These are phyloP conservation scores for Penicillium oxalicum DNA, from an alignment of 2,329 filamentous ascomycete genomes.

Conservation along the genomic window DNA sequence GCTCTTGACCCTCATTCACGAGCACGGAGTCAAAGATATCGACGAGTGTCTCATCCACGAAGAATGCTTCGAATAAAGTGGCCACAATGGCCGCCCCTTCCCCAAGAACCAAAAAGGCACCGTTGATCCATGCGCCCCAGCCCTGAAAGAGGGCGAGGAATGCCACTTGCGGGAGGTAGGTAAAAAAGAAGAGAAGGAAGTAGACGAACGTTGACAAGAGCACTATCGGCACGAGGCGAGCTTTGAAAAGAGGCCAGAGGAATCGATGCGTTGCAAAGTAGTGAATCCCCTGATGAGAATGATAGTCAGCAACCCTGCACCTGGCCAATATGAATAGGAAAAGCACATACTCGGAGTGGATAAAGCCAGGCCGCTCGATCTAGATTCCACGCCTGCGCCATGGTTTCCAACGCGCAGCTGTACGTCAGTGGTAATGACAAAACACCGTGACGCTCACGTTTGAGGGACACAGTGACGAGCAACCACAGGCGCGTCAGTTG, in stretches of 20 bases:
- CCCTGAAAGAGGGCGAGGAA: constrained; percentile 88
- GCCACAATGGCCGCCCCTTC: constrained; percentile 58
- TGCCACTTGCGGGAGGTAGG: constrained; percentile 82
- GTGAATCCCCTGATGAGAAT: constrained; percentile 58
- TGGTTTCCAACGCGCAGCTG: not conserved
- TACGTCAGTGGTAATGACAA: not conserved
- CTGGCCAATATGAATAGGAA: not conserved
- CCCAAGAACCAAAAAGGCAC: constrained; percentile 72
- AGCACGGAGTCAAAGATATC: constrained; percentile 82
- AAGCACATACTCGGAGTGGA: constrained; percentile 40
- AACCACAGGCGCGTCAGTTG: not conserved
- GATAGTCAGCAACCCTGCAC: constrained; percentile 5
- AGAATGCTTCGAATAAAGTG: constrained; percentile 70
- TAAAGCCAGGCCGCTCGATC: constrained; percentile 43
- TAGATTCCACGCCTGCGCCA: constrained; percentile 21
- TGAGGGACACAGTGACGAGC: not conserved
- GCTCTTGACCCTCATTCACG: constrained; percentile 64
- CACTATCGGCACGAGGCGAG: constrained; percentile 72
- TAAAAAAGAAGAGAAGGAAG: constrained; percentile 76
- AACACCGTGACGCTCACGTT: no score
- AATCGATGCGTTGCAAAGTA: constrained; percentile 74
- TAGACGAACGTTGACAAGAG: constrained; percentile 80
- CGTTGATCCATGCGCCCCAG: constrained; percentile 80
- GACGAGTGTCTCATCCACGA: constrained; percentile 71
- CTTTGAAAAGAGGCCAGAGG: constrained; percentile 73